Percentiles rank a stretch among this genome's conserved stretches.
Conservation (phyloP, 2,329 filamentous ascomycete genomes). For the Camptophora hylomeconis region DNA sequence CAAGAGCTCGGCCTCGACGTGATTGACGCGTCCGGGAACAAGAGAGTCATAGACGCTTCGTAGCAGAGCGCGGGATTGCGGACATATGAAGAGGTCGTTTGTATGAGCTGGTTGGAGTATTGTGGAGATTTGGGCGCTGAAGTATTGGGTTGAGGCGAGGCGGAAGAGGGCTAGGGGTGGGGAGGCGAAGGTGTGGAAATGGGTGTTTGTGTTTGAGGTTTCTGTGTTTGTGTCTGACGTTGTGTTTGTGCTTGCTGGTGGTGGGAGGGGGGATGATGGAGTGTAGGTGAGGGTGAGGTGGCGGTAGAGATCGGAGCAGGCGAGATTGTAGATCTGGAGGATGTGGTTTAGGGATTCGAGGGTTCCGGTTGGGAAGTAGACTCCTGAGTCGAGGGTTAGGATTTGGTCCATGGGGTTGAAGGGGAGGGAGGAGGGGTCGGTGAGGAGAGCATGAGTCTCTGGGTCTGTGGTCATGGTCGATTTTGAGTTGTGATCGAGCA, state of each 20-base stretch:
- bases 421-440: not conserved
- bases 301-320: constrained; percentile 1
- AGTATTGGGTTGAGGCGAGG: constrained; percentile 3
- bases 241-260: no score
- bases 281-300: constrained; percentile 2
- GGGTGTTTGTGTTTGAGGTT: no score
- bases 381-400: not conserved
- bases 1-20: constrained; percentile 1
- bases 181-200: not conserved
- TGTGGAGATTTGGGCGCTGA: constrained; percentile 1
- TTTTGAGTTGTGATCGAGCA: no score
- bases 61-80: not conserved
- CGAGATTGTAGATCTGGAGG: constrained; percentile 3
- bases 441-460: no score
- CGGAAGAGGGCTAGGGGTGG: constrained; percentile 4
- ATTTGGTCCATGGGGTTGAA: constrained; percentile 3
- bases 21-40: constrained; percentile 1
- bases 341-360: constrained; percentile 3
- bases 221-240: not conserved
- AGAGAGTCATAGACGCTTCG: not conserved
- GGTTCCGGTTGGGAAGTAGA: constrained; percentile 3
- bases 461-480: no score
- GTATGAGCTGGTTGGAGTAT: constrained; percentile 1
- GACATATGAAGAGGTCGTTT: not conserved
- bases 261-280: not conserved